A percentile compares a stretch with the other conserved stretches of the same genome.
phyloP scores from a whole-genome alignment of 768 basidiomycete species.

The Mycena latifolia region DNA sequence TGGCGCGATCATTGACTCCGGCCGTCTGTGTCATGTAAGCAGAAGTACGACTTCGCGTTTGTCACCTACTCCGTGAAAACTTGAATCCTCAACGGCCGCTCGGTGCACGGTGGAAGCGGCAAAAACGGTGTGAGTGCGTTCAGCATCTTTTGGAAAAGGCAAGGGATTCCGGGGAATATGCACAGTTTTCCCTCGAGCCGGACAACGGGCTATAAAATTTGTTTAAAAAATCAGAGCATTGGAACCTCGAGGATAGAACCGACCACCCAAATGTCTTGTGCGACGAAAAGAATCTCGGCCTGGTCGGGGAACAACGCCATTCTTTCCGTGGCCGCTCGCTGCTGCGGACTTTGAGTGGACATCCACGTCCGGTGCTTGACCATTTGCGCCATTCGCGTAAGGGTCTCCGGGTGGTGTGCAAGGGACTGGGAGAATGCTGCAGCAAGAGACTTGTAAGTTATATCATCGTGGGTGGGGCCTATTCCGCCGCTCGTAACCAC shows the following conservation, averaged over 20 bases:
- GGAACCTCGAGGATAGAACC: slow-evolving; percentile 38
- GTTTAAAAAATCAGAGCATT: slow-evolving; percentile 11
- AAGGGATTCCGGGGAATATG: slow-evolving; percentile 92
- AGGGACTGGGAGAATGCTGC: slow-evolving; percentile 84
- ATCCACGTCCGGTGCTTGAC: slow-evolving; percentile 68
- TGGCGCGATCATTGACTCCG: slow-evolving; percentile 88
- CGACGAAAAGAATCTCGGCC: slow-evolving; percentile 85
- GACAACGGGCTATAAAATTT: slow-evolving; percentile 76
- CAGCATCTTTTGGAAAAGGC: slow-evolving; percentile 86
- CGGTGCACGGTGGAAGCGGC: slow-evolving; percentile 79
- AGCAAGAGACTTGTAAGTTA: slow-evolving; percentile 90
- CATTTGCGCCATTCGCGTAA: slow-evolving; percentile 76
- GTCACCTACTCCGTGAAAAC: slow-evolving; percentile 80
- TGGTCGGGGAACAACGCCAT: slow-evolving; percentile 92
- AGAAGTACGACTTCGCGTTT: not conserved
- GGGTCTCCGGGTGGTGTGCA: slow-evolving; percentile 81
- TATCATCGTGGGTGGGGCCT: slow-evolving; percentile 93
- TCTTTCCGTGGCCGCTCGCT: slow-evolving; percentile 79
- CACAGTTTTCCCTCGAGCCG: slow-evolving; percentile 89
- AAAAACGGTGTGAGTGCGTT: slow-evolving; percentile 79
- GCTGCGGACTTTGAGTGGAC: slow-evolving; percentile 76
- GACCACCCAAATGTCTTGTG: slow-evolving; percentile 88
- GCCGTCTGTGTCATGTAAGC: slow-evolving; percentile 53
- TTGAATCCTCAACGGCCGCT: slow-evolving; percentile 84
- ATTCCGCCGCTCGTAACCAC: slow-evolving; percentile 94